Conservation (phyloP, 2,329 filamentous ascomycete species). For the Aspergillus awamori region DNA sequence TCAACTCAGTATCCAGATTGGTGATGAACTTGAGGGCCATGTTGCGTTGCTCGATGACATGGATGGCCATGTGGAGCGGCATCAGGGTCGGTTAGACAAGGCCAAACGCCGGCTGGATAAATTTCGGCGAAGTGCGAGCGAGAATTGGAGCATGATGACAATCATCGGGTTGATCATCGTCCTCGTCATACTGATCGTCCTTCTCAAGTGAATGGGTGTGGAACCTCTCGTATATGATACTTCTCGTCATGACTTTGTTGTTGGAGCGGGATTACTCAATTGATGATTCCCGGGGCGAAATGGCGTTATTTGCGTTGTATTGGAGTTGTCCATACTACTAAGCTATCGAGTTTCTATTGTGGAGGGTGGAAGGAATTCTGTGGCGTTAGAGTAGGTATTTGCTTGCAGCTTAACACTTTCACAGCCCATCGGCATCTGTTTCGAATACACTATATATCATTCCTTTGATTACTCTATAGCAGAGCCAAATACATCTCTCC, state of each 20-base stretch:
- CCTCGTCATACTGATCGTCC: slow-evolving; percentile 77
- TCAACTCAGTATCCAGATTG: slow-evolving; percentile 92
- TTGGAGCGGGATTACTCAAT: background rate
- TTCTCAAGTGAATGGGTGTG: slow-evolving; percentile 64
- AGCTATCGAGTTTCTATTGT: slow-evolving; percentile 4
- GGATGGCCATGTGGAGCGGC: slow-evolving; percentile 78
- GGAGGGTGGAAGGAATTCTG: background rate
- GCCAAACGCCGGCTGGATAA: slow-evolving; percentile 72
- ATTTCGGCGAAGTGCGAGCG: slow-evolving; percentile 73
- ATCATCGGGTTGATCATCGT: slow-evolving; percentile 83
- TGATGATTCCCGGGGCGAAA: background rate
- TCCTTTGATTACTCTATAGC: background rate
- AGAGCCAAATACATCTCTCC: background rate
- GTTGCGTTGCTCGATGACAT: slow-evolving; percentile 87
- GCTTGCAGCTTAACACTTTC: too few species aligned
- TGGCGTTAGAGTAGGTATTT: slow-evolving; percentile 5
- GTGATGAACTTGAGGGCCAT: slow-evolving; percentile 91
- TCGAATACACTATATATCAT: slow-evolving; percentile 7
- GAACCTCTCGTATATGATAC: background rate
- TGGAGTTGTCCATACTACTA: slow-evolving; percentile 8
- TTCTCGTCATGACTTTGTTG: background rate
- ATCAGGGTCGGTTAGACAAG: slow-evolving; percentile 73
- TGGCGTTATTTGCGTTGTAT: background rate
- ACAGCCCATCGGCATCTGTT: background rate
- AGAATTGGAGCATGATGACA: slow-evolving; percentile 83